phyloP scores from a whole-genome alignment of 2,329 filamentous ascomycete species.

The Penicillium sp. region DNA sequence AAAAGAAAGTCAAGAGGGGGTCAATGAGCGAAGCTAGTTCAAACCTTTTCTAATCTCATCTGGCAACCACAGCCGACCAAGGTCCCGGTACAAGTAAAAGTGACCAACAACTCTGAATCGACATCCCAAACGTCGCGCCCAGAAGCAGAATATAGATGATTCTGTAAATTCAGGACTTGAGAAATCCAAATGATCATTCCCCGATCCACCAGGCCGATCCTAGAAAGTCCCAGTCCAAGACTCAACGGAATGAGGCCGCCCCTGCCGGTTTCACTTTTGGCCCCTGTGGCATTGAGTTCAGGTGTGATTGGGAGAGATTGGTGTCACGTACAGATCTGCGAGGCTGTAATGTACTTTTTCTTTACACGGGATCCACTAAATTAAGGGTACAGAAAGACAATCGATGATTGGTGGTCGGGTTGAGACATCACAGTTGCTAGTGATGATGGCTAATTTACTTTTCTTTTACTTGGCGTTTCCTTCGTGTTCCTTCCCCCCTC shows the following conservation, averaged over 20 bases:
- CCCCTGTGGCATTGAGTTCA: background rate
- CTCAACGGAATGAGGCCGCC: background rate
- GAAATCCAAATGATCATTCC: background rate
- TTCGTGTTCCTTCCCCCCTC: no score
- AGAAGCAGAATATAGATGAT: background rate
- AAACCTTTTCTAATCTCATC: background rate
- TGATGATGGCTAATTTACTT: no score
- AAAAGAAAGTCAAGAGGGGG: background rate
- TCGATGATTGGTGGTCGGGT: no score
- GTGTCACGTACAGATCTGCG: no score
- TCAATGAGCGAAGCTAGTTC: background rate
- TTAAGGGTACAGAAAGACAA: no score
- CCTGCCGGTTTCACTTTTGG: background rate
- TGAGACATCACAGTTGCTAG: no score
- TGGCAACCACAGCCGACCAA: background rate
- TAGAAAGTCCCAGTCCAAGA: background rate
- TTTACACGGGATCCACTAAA: background rate
- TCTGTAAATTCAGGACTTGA: background rate
- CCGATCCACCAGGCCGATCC: background rate
- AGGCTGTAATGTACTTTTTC: background rate
- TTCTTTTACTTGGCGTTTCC: no score
- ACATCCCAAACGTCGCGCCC: background rate
- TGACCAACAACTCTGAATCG: background rate
- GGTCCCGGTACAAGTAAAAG: background rate
- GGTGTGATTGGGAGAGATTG: background rate